phyloP scores from a whole-genome alignment of 2,329 filamentous ascomycete species.

The Pseudophaeomoniella oleicola region DNA sequence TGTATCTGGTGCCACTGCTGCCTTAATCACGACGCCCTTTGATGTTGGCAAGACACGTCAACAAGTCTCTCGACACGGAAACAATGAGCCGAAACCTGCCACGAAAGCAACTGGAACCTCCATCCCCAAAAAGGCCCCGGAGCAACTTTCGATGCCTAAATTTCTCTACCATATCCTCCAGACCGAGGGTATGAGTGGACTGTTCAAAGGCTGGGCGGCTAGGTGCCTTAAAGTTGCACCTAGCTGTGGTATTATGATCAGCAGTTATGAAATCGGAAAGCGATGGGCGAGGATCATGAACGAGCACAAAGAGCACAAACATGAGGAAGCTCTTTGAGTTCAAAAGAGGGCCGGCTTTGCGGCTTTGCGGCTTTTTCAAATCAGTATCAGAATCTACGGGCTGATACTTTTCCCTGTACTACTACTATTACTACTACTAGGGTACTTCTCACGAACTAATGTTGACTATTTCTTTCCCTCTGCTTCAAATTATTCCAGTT shows the following conservation, averaged over 20 bases:
- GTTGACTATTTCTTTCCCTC: too few relatives aligned
- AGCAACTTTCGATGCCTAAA: constrained; percentile 62
- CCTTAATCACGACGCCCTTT: constrained; percentile 83
- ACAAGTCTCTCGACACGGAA: constrained; percentile 59
- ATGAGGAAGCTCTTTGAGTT: constrained; percentile 1
- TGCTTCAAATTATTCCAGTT: too few relatives aligned
- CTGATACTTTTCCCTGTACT: too few relatives aligned
- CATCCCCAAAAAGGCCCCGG: constrained; percentile 32
- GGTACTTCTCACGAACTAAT: too few relatives aligned
- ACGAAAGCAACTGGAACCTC: constrained; percentile 7
- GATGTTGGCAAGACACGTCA: constrained; percentile 95
- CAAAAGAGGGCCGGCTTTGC: too few relatives aligned
- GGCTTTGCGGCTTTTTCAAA: too few relatives aligned
- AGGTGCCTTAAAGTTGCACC: constrained; percentile 88
- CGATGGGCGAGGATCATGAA: constrained; percentile 69
- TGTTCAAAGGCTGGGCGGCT: constrained; percentile 87
- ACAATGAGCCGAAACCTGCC: constrained; percentile 20
- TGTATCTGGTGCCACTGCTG: constrained; percentile 67
- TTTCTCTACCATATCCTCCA: constrained; percentile 86
- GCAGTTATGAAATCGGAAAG: constrained; percentile 93
- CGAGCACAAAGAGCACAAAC: constrained; percentile 23
- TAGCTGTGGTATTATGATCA: constrained; percentile 98
- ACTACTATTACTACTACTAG: too few relatives aligned
- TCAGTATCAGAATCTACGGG: too few relatives aligned
- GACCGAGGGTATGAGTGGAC: constrained; percentile 62